Evolutionary conservation across 192 early-diverging fungal genomes (phyloP).

Genomic region (Kickxella alabastrina): DNA sequence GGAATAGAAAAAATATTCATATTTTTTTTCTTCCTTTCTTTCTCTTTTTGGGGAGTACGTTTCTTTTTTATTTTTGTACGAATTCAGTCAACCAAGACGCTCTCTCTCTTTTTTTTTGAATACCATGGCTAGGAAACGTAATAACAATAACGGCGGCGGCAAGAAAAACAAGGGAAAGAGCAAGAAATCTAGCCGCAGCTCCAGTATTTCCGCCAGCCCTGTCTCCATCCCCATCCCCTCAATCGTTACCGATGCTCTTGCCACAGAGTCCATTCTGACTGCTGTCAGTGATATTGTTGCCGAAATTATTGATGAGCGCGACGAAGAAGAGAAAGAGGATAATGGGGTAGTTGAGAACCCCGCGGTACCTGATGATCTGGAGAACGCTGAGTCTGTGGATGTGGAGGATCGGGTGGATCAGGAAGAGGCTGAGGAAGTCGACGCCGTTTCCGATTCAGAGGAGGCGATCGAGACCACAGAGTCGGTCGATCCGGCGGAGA

Average conservation of each 20-base stretch:
- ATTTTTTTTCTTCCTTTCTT: no score
- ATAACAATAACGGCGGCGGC: constrained; percentile 1
- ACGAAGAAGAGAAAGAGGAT: constrained; percentile 1
- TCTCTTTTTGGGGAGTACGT: background rate
- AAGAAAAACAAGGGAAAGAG: constrained; percentile 15
- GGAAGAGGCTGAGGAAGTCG: no score
- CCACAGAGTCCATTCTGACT: background rate
- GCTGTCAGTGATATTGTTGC: background rate
- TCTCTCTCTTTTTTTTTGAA: background rate
- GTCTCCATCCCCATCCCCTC: constrained; percentile 8
- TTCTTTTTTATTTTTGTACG: background rate
- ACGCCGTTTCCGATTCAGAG: no score
- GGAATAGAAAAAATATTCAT: no score
- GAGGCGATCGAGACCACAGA: no score
- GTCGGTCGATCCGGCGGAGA: no score
- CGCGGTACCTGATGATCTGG: no score
- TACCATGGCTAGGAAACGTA: constrained; percentile 35
- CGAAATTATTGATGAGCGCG: background rate
- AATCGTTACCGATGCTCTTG: constrained; percentile 1
- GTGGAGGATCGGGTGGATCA: no score
- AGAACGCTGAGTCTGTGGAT: no score
- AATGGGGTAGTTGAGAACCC: background rate
- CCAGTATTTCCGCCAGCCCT: constrained; percentile 19
- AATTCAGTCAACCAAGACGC: no score
- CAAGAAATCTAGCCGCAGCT: constrained; percentile 22